These are phyloP conservation scores for Cladophialophora immunda DNA, from an alignment of 2,329 filamentous ascomycete genomes.

Conservation along the genomic window DNA sequence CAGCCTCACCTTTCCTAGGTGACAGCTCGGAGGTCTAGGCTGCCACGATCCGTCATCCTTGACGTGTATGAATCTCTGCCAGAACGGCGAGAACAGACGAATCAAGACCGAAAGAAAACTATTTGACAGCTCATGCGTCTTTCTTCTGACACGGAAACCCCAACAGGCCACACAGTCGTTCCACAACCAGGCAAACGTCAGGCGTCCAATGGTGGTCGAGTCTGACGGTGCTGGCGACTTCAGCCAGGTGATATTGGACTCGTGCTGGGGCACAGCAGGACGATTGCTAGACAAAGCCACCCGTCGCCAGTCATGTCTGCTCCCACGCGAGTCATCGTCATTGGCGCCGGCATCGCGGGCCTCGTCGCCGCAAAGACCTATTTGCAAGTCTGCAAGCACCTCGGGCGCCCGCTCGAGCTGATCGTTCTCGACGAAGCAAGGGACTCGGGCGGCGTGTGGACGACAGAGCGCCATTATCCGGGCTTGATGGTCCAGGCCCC, in stretches of 20 bases:
- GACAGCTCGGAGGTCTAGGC: background rate
- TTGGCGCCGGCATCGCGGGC: conserved; percentile 42
- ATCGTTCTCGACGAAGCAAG: conserved; percentile 43
- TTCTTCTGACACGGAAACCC: background rate
- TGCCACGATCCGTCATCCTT: no score
- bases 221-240: no score
- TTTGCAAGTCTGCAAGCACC: conserved; percentile 38
- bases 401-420: conserved; percentile 29
- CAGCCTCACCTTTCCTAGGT: background rate
- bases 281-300: no score
- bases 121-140: no score
- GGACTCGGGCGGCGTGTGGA: conserved; percentile 44
- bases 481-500: conserved; percentile 44
- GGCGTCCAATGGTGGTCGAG: background rate
- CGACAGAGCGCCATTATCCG: conserved; percentile 43
- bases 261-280: no score
- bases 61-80: background rate
- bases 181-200: background rate
- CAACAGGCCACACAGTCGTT: no score
- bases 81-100: no score
- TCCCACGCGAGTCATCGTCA: conserved; percentile 31
- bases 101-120: no score
- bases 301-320: conserved; percentile 6
- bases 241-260: no score
- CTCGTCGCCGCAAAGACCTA: conserved; percentile 46